Conservation (phyloP, 768 basidiomycete species). For the Boletus sp. region DNA sequence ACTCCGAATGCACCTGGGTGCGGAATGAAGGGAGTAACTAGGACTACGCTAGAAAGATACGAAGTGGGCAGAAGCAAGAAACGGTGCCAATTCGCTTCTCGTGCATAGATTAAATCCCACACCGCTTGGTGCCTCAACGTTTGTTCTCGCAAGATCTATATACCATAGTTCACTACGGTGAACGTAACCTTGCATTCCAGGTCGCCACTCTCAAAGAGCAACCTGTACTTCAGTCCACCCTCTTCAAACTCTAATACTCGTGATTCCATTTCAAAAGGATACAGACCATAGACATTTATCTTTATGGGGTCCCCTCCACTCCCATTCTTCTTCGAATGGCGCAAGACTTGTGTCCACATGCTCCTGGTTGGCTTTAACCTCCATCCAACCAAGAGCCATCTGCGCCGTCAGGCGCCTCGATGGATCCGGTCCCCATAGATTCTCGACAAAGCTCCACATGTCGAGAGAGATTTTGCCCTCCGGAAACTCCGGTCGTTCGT, state of each 20-base stretch:
- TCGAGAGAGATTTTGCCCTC: constrained; percentile 12
- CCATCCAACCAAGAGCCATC: constrained; percentile 25
- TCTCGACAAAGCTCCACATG: constrained; percentile 31
- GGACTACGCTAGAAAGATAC: too few species aligned
- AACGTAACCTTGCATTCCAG: too few species aligned
- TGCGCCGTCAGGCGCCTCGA: constrained; percentile 22
- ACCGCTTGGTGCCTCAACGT: too few species aligned
- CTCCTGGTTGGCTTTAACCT: constrained; percentile 9
- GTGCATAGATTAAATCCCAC: too few species aligned
- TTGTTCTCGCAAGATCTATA: too few species aligned
- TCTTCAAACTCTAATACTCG: too few species aligned
- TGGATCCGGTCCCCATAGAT: constrained; percentile 24
- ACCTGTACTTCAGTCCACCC: too few species aligned
- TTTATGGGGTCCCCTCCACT: constrained; percentile 2
- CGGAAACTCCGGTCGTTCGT: constrained; percentile 15
- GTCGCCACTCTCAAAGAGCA: too few species aligned
- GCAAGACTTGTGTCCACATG: constrained; percentile 1
- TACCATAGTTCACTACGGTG: too few species aligned
- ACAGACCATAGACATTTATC: constrained; percentile 14
- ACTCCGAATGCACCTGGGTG: background rate
- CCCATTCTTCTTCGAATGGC: constrained; percentile 19
- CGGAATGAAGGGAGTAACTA: too few species aligned
- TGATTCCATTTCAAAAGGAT: background rate
- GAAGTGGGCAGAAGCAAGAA: too few species aligned
- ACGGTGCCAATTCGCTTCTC: too few species aligned